Percentiles rank a stretch among this genome's conserved stretches.
phyloP scores from a whole-genome alignment of 1,139 yeast species.

The Protomyces macrosporus region DNA sequence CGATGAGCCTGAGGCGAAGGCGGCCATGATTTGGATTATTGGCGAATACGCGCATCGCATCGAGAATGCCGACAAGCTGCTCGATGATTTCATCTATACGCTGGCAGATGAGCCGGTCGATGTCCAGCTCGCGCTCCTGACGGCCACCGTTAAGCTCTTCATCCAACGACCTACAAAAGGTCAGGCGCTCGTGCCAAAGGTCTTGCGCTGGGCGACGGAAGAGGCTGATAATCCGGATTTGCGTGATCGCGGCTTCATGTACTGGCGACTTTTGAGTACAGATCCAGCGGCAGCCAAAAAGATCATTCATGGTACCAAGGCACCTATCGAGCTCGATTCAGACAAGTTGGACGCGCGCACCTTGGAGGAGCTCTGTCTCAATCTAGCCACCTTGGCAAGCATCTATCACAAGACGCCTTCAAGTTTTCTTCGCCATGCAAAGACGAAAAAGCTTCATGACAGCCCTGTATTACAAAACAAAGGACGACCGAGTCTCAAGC shows the following conservation, averaged over 20 bases:
- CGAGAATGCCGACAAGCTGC: constrained; percentile 46
- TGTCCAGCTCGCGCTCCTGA: constrained; percentile 67
- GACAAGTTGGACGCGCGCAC: constrained; percentile 66
- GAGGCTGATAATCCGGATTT: constrained; percentile 73
- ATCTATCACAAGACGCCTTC: constrained; percentile 77
- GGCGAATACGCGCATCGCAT: constrained; percentile 63
- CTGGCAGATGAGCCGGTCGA: constrained; percentile 62
- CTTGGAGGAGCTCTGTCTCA: constrained; percentile 71
- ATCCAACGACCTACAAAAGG: constrained; percentile 52
- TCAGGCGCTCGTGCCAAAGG: constrained; percentile 53
- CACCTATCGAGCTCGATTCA: constrained; percentile 61
- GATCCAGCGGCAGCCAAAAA: constrained; percentile 44
- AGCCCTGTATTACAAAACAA: constrained; percentile 55
- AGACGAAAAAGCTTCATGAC: constrained; percentile 48
- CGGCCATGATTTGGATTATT: constrained; percentile 76
- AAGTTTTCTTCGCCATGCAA: constrained; percentile 68
- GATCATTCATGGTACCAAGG: constrained; percentile 57
- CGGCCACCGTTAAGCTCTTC: constrained; percentile 69
- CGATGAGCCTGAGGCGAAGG: constrained; percentile 74
- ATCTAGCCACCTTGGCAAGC: constrained; percentile 73
- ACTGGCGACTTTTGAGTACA: constrained; percentile 71
- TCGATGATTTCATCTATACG: constrained; percentile 46
- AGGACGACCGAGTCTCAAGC: constrained; percentile 5
- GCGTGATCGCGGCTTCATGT: constrained; percentile 77
- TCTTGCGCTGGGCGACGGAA: constrained; percentile 69